phyloP scores from a whole-genome alignment of 75 land plant genomes.

The Isoetes taiwanensis region DNA sequence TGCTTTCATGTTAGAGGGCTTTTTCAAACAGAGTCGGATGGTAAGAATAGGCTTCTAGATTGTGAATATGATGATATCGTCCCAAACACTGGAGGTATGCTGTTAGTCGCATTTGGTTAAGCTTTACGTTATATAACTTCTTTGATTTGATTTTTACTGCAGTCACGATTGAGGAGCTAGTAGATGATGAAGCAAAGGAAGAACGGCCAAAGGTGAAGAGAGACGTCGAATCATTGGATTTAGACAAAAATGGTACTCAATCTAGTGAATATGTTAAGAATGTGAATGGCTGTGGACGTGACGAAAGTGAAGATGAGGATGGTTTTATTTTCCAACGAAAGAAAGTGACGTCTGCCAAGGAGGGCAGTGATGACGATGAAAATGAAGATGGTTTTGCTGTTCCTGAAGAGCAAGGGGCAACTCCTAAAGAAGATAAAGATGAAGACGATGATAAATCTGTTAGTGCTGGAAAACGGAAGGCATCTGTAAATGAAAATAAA shows the following conservation, averaged over 20 bases:
- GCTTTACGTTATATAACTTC: neutral
- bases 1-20: too few species aligned
- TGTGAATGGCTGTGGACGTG: neutral
- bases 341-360: constrained; percentile 1
- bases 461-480: too few species aligned
- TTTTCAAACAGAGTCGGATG: too few species aligned
- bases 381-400: constrained; percentile 93
- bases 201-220: neutral
- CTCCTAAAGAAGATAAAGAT: constrained; percentile 5
- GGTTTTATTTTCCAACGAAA: constrained; percentile 45
- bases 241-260: constrained; percentile 10
- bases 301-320: constrained; percentile 90
- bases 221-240: constrained; percentile 2
- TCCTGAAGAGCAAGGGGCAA: constrained; percentile 9
- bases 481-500: too few species aligned
- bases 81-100: constrained; percentile 40
- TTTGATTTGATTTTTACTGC: neutral
- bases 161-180: constrained; percentile 83
- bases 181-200: constrained; percentile 35
- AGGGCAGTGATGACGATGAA: constrained; percentile 23
- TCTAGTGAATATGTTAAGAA: constrained; percentile 15
- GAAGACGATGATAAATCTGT: constrained; percentile 1
- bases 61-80: too few species aligned
- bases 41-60: too few species aligned
- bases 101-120: neutral